phyloP scores from a whole-genome alignment of 768 basidiomycete species.

The Dioszegia crocea region DNA sequence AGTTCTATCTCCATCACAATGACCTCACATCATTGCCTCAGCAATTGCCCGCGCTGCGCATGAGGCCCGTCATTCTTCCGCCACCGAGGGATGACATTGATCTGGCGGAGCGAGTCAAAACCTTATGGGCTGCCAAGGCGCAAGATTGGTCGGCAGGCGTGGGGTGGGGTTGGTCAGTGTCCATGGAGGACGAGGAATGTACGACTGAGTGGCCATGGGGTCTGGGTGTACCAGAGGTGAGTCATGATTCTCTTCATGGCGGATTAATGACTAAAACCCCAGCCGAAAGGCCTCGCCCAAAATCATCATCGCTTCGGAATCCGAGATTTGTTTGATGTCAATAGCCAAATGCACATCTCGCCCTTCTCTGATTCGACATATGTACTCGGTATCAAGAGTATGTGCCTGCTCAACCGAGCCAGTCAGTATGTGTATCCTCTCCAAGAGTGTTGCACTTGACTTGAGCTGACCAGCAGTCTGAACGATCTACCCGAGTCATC shows the following conservation, averaged over 20 bases:
- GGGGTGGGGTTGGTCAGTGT: conserved; percentile 42
- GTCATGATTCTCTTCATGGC: neutral
- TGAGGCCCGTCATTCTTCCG: conserved; percentile 41
- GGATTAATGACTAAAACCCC: neutral
- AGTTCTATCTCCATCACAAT: conserved; percentile 19
- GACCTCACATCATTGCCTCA: neutral
- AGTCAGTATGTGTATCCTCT: conserved; percentile 22
- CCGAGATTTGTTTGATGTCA: conserved; percentile 21
- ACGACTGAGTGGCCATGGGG: conserved; percentile 42
- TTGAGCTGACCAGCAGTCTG: conserved; percentile 25
- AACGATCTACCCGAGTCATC: conserved; percentile 36
- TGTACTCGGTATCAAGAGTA: conserved; percentile 30
- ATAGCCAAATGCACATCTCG: conserved; percentile 11
- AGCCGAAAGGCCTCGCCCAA: conserved; percentile 1
- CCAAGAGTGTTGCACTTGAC: neutral
- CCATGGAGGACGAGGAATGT: conserved; percentile 35
- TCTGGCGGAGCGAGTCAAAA: conserved; percentile 36
- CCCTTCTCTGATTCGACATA: conserved; percentile 29
- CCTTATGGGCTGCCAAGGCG: conserved; percentile 47
- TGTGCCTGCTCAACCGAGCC: conserved; percentile 32
- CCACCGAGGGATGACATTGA: conserved; percentile 42
- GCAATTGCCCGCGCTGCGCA: conserved; percentile 15
- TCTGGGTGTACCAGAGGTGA: conserved; percentile 21
- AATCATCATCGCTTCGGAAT: conserved; percentile 14
- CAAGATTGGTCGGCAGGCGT: conserved; percentile 40